A percentile compares a stretch with the other conserved stretches of the same genome.
Evolutionary conservation across 2,329 filamentous ascomycete genomes (phyloP).

Genomic region (Neurospora sp.): DNA sequence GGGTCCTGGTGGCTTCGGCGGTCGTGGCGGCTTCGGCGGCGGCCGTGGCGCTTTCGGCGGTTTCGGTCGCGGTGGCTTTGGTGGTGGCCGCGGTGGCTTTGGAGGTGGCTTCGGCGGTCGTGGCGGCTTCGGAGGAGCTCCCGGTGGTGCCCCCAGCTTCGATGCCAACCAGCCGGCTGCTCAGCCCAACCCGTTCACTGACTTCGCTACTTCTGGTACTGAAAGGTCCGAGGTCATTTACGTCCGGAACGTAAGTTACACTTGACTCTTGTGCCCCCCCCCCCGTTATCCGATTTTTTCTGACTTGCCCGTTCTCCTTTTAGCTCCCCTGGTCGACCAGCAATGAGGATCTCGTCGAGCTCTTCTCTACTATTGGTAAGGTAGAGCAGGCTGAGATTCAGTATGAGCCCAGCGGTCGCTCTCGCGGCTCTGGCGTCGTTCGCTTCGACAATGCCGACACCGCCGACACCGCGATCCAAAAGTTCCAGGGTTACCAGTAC

Average conservation of each 20-base stretch:
- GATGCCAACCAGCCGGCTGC: conserved; percentile 43
- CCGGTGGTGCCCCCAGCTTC: conserved; percentile 26
- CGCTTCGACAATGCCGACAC: conserved; percentile 77
- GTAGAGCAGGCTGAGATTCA: conserved; percentile 99
- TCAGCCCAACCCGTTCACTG: conserved; percentile 84
- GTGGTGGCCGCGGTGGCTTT: conserved; percentile 34
- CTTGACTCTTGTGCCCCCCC: background rate
- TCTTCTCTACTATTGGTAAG: conserved; percentile 96
- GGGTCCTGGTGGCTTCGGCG: conserved; percentile 42
- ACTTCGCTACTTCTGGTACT: conserved; percentile 77
- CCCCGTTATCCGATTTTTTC: background rate
- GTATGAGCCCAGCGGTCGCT: conserved; percentile 93
- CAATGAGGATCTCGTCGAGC: conserved; percentile 91
- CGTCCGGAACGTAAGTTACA: conserved; percentile 78
- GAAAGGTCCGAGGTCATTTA: conserved; percentile 82
- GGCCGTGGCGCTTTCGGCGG: conserved; percentile 52
- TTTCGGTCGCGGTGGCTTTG: conserved; percentile 38
- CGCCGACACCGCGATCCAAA: conserved; percentile 87
- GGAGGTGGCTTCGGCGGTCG: conserved; percentile 35
- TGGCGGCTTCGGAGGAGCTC: conserved; percentile 34
- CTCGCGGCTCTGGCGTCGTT: conserved; percentile 91
- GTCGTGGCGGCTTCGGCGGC: conserved; percentile 48
- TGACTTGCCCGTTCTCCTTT: conserved; percentile 12
- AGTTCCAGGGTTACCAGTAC: conserved; percentile 97
- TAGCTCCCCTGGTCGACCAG: conserved; percentile 98